These are phyloP conservation scores for Aspergillus asperescens DNA, from an alignment of 495 filamentous ascomycete species.

Conservation along the genomic window DNA sequence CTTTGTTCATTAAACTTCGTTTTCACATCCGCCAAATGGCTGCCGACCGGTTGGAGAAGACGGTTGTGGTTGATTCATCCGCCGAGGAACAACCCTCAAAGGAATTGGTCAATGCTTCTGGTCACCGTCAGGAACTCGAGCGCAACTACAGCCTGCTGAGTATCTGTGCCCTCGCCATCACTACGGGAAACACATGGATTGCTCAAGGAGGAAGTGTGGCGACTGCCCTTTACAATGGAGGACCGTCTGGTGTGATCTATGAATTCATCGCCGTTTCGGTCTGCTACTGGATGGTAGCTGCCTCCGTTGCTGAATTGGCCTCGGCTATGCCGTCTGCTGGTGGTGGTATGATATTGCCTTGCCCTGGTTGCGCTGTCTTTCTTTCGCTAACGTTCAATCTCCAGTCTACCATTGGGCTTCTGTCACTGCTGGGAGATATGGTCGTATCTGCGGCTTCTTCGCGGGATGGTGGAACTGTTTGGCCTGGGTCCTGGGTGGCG, in stretches of 20 bases:
- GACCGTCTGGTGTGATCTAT: slow-evolving; percentile 16
- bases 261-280: slow-evolving; percentile 18
- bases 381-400: background rate
- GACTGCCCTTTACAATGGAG: slow-evolving; percentile 14
- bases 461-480: slow-evolving; percentile 77
- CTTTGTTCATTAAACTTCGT: background rate
- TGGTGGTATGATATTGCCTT: slow-evolving; percentile 43
- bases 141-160: slow-evolving; percentile 18
- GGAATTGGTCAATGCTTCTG: slow-evolving; percentile 15
- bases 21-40: slow-evolving; percentile 1
- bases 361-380: background rate
- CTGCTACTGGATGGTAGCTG: slow-evolving; percentile 22
- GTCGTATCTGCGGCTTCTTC: slow-evolving; percentile 67
- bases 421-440: slow-evolving; percentile 65
- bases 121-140: slow-evolving; percentile 16
- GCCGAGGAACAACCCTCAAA: slow-evolving; percentile 7
- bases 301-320: slow-evolving; percentile 46
- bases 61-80: background rate
- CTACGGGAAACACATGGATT: slow-evolving; percentile 19
- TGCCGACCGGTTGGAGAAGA: background rate
- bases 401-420: slow-evolving; percentile 77
- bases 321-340: slow-evolving; percentile 73
- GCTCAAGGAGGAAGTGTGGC: slow-evolving; percentile 18
- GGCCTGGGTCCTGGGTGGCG: slow-evolving; percentile 62
- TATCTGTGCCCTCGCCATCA: slow-evolving; percentile 17